Evolutionary conservation across 2,329 filamentous ascomycete species (phyloP).

Genomic region (Fusarium brachygibbosum): DNA sequence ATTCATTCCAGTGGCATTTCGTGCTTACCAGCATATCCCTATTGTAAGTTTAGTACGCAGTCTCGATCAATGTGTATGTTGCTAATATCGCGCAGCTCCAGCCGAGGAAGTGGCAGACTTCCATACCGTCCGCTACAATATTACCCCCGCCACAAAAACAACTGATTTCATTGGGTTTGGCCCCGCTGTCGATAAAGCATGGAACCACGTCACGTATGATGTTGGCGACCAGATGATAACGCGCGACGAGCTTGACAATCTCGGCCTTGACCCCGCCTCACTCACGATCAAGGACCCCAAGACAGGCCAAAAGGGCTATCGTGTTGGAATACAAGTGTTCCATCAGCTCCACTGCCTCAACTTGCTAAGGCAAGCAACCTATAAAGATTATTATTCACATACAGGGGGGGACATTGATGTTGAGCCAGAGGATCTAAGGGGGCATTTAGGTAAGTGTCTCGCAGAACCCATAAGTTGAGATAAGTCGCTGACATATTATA

Average conservation of each 20-base stretch:
- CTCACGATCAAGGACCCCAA: constrained; percentile 68
- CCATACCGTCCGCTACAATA: constrained; percentile 63
- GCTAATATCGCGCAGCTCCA: constrained; percentile 56
- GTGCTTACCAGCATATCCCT: constrained; percentile 13
- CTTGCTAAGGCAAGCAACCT: constrained; percentile 62
- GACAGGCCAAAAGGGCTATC: constrained; percentile 69
- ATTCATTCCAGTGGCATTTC: not conserved
- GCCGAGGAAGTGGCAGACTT: constrained; percentile 63
- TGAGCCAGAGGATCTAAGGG: constrained; percentile 41
- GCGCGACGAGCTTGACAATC: constrained; percentile 64
- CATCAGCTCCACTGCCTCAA: constrained; percentile 67
- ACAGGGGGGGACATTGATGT: constrained; percentile 63
- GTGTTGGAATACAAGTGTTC: constrained; percentile 71
- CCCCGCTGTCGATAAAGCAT: constrained; percentile 68
- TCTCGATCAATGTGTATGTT: accelerated
- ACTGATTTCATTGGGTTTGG: constrained; percentile 69
- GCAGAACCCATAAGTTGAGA: accelerated
- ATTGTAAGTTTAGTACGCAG: constrained; percentile 15
- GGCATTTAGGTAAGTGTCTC: constrained; percentile 31
- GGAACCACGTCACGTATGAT: constrained; percentile 63
- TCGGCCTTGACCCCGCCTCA: constrained; percentile 66
- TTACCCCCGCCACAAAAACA: constrained; percentile 59
- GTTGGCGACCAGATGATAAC: constrained; percentile 74
- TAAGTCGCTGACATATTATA: not conserved
- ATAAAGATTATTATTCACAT: constrained; percentile 63